Evolutionary conservation across 495 filamentous ascomycete species (phyloP).

Genomic region (Aspergillus cavernicola): DNA sequence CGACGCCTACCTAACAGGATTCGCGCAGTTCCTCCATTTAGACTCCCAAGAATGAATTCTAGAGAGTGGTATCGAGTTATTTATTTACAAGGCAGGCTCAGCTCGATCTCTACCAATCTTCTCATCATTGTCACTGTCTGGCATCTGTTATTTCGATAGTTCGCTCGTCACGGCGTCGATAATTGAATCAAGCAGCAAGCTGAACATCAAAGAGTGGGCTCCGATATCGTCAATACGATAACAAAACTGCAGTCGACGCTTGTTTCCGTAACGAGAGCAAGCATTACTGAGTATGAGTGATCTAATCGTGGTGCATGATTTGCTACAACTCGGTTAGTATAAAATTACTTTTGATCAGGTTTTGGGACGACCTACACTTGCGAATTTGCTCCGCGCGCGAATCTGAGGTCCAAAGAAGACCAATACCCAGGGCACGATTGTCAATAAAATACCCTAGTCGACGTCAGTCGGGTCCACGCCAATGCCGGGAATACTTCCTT

Average conservation of each 20-base stretch:
- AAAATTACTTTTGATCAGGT: neutral
- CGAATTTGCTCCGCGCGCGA: constrained; percentile 69
- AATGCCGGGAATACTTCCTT: constrained; percentile 8
- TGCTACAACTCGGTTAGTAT: constrained; percentile 14
- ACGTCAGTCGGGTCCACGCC: constrained; percentile 3
- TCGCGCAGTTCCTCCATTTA: neutral
- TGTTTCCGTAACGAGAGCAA: neutral
- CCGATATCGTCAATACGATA: too few species aligned
- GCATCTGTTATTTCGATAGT: too few species aligned
- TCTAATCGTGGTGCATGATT: constrained; percentile 22
- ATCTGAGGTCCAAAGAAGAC: constrained; percentile 73
- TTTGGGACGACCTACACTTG: constrained; percentile 32
- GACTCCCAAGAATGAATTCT: too few species aligned
- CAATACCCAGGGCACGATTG: constrained; percentile 74
- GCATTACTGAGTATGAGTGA: neutral
- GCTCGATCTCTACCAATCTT: too few species aligned
- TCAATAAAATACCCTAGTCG: constrained; percentile 52
- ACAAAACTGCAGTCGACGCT: too few species aligned
- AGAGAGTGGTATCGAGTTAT: too few species aligned
- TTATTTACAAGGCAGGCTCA: too few species aligned
- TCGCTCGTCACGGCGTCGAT: too few species aligned
- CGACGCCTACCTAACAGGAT: neutral
- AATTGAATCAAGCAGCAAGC: too few species aligned
- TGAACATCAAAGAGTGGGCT: too few species aligned
- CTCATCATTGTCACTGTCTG: too few species aligned